These are phyloP conservation scores for Parmelia sp. DNA, from an alignment of 495 filamentous ascomycete genomes.

Conservation along the genomic window DNA sequence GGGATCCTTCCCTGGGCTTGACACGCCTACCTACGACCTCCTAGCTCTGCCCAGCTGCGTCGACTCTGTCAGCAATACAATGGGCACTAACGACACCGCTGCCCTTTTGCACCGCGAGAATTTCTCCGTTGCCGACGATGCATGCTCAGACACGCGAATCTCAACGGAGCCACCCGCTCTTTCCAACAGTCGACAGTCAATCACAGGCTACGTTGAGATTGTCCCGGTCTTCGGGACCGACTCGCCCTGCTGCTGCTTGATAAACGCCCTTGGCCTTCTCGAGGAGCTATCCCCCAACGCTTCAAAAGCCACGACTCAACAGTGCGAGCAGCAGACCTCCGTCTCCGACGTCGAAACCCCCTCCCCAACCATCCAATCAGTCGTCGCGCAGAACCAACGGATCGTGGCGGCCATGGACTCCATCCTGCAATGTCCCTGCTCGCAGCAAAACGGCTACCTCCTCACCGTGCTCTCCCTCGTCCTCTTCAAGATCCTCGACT, in stretches of 20 bases:
- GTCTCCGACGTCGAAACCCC: not conserved
- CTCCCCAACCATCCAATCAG: slow-evolving; percentile 22
- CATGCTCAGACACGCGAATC: not conserved
- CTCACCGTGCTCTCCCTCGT: slow-evolving; percentile 27
- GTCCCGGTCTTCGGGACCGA: not conserved
- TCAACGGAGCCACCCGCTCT: not conserved
- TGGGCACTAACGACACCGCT: slow-evolving; percentile 3
- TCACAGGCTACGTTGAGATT: not conserved
- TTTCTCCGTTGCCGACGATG: not conserved
- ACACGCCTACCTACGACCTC: slow-evolving; percentile 6
- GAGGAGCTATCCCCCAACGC: slow-evolving; percentile 15
- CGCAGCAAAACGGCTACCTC: slow-evolving; percentile 28
- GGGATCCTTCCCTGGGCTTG: slow-evolving; percentile 17
- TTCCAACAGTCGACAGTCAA: not conserved
- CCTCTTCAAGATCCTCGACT: slow-evolving; percentile 30
- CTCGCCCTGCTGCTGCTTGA: slow-evolving; percentile 10
- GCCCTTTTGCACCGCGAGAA: not conserved
- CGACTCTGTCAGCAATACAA: not conserved
- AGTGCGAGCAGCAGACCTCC: not conserved
- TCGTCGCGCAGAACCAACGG: slow-evolving; percentile 28
- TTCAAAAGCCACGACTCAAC: slow-evolving; percentile 7
- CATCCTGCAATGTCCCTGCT: slow-evolving; percentile 26
- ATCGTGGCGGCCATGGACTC: slow-evolving; percentile 24
- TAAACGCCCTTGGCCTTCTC: slow-evolving; percentile 12
- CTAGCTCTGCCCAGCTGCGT: slow-evolving; percentile 2